These are phyloP conservation scores for Taphrina wiesneri DNA, from an alignment of 1,139 yeast species.

Conservation along the genomic window DNA sequence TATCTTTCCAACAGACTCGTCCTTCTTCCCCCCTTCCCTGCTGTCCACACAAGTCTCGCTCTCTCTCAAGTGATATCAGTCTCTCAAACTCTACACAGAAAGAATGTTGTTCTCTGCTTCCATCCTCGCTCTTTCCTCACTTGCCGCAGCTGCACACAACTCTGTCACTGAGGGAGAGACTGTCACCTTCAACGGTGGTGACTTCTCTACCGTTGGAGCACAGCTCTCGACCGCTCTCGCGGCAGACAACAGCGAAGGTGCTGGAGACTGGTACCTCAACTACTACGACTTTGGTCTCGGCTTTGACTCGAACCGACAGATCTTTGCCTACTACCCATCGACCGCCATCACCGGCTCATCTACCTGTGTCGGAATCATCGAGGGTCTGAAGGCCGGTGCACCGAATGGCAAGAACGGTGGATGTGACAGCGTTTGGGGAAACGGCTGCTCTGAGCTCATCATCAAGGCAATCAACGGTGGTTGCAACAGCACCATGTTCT, in stretches of 20 bases:
- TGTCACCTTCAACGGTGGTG: conserved; percentile 32
- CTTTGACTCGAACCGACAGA: conserved; percentile 19
- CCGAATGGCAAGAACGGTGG: conserved; percentile 34
- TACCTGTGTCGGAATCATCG: conserved; percentile 31
- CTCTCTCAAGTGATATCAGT: neutral
- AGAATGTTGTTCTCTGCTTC: conserved; percentile 11
- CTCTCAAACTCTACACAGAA: neutral
- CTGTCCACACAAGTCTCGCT: neutral
- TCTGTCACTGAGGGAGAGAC: conserved; percentile 17
- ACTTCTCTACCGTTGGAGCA: conserved; percentile 24
- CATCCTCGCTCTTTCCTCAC: conserved; percentile 26
- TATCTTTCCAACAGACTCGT: neutral
- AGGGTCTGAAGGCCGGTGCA: conserved; percentile 23
- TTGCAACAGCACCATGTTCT: conserved; percentile 33
- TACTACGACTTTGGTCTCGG: conserved; percentile 33
- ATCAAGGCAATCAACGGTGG: conserved; percentile 29
- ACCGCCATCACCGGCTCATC: conserved; percentile 2
- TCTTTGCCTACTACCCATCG: conserved; percentile 32
- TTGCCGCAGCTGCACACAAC: conserved; percentile 20
- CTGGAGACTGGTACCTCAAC: conserved; percentile 31
- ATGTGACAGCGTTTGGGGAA: conserved; percentile 31
- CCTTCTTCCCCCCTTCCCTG: neutral
- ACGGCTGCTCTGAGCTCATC: conserved; percentile 26
- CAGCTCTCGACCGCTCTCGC: conserved; percentile 24
- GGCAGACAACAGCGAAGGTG: conserved; percentile 14